phyloP scores from a whole-genome alignment of 202 grass and related monocot species.

The Elaeis oleifera region DNA sequence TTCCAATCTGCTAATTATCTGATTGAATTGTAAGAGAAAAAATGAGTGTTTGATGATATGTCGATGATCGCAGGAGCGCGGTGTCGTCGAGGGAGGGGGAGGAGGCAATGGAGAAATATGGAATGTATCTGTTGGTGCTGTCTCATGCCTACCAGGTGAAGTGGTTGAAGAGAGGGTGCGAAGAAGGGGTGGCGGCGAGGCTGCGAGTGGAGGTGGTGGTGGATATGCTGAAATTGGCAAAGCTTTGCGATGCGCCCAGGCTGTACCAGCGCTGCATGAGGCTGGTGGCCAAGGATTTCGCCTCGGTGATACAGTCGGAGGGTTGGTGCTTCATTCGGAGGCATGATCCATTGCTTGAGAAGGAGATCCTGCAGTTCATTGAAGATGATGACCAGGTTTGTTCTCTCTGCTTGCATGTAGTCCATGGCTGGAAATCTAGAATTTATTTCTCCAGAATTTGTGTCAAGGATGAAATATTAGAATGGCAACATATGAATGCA shows the following conservation, averaged over 20 bases:
- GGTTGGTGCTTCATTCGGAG: constrained; percentile 51
- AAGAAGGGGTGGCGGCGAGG: constrained; percentile 37
- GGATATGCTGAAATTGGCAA: constrained; percentile 56
- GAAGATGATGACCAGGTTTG: constrained; percentile 47
- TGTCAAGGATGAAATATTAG: no score
- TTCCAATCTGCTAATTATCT: no score
- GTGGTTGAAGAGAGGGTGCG: constrained; percentile 57
- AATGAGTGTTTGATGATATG: neutral
- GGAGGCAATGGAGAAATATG: constrained; percentile 31
- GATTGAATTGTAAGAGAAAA: neutral
- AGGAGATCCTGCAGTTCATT: constrained; percentile 37
- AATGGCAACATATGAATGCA: no score
- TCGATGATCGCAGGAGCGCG: no score
- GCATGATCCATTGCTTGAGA: constrained; percentile 39
- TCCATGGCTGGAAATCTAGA: no score
- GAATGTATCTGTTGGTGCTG: constrained; percentile 46
- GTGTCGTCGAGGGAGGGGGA: constrained; percentile 9
- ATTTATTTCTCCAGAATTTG: no score
- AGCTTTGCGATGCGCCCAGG: constrained; percentile 59
- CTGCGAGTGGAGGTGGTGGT: constrained; percentile 34
- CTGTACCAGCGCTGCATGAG: constrained; percentile 47
- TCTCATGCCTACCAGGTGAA: constrained; percentile 52
- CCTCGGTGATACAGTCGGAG: constrained; percentile 37
- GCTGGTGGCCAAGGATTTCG: constrained; percentile 39
- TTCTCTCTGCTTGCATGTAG: neutral